These are phyloP conservation scores for Aspergillus texensis DNA, from an alignment of 2,329 filamentous ascomycete species.

Conservation along the genomic window DNA sequence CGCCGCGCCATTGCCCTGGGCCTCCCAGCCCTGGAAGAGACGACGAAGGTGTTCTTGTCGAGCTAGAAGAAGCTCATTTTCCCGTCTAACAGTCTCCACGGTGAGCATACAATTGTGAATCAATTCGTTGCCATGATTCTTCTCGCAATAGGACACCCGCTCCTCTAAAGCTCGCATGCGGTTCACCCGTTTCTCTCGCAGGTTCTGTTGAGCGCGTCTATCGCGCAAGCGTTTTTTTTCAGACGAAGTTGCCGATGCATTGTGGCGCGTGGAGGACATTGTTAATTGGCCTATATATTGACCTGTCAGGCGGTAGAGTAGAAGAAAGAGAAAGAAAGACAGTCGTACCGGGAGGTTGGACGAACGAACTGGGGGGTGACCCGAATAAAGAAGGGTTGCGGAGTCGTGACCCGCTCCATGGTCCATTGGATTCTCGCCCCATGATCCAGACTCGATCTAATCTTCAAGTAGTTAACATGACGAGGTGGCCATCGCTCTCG, in stretches of 20 bases:
- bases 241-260: slow-evolving; percentile 1
- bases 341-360: neutral
- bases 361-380: neutral
- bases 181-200: slow-evolving; percentile 10
- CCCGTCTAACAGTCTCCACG: neutral
- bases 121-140: neutral
- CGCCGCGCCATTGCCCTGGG: too few species aligned
- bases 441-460: neutral
- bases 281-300: neutral
- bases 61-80: neutral
- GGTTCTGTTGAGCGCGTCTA: slow-evolving; percentile 11
- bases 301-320: neutral
- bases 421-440: neutral
- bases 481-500: neutral
- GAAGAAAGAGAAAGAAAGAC: neutral
- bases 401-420: neutral
- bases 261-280: neutral
- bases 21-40: neutral
- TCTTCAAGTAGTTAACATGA: neutral
- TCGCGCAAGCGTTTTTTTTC: slow-evolving; percentile 16
- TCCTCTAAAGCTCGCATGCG: slow-evolving; percentile 8
- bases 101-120: neutral
- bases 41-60: neutral
- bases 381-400: neutral
- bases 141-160: slow-evolving; percentile 7